Percentiles rank a stretch among this genome's conserved stretches.
phyloP scores from a whole-genome alignment of 1,284 basidiomycete species.

The Microbotryum scabiosae region DNA sequence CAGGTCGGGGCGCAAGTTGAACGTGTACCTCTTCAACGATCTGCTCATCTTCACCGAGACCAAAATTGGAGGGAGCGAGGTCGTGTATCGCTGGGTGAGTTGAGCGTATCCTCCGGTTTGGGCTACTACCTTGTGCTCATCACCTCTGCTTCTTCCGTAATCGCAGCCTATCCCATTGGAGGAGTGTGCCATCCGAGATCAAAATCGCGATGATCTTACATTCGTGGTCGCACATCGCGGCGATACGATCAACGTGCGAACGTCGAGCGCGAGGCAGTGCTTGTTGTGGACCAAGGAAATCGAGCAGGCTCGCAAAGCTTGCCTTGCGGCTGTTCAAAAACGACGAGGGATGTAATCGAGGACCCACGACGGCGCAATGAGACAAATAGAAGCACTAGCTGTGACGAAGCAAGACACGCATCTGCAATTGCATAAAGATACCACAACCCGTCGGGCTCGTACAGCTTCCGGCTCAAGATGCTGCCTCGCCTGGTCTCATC shows the following conservation, averaged over 20 bases:
- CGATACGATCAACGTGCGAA: slow-evolving; percentile 19
- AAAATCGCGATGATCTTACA: slow-evolving; percentile 51
- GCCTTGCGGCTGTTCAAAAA: neutral
- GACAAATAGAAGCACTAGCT: no score
- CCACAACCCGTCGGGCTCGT: no score
- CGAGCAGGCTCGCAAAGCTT: slow-evolving; percentile 9
- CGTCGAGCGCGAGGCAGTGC: slow-evolving; percentile 9
- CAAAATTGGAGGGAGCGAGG: neutral
- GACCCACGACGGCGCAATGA: no score
- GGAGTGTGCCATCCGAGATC: slow-evolving; percentile 13
- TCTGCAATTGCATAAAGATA: no score
- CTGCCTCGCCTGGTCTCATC: no score
- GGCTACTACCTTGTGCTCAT: slow-evolving; percentile 73
- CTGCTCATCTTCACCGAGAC: slow-evolving; percentile 36
- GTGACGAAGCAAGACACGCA: no score
- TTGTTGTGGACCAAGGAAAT: slow-evolving; percentile 20
- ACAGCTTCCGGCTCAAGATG: no score
- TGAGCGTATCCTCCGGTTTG: slow-evolving; percentile 42
- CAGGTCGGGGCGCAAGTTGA: slow-evolving; percentile 66
- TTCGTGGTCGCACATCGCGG: slow-evolving; percentile 46
- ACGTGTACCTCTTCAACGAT: slow-evolving; percentile 41
- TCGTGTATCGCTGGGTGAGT: slow-evolving; percentile 26
- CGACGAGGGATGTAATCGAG: neutral
- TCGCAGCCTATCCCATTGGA: slow-evolving; percentile 17
- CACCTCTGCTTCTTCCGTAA: slow-evolving; percentile 41